These are phyloP conservation scores for Xylaria polymorpha DNA, from an alignment of 2,329 filamentous ascomycete genomes.

Conservation along the genomic window DNA sequence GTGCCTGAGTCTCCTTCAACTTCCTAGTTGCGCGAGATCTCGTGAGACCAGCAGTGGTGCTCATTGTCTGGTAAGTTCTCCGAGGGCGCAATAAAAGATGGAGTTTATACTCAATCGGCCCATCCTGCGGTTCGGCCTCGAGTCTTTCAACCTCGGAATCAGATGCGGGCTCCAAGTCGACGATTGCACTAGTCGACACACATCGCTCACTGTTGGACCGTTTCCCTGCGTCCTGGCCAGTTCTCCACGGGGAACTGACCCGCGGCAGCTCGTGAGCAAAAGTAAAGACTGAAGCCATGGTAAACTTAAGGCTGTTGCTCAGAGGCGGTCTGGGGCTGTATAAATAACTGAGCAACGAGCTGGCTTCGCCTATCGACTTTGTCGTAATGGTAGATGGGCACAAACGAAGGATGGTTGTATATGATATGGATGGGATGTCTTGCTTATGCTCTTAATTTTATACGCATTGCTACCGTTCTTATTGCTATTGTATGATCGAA, in stretches of 20 bases:
- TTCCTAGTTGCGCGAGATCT: constrained; percentile 50
- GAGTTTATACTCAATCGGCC: constrained; percentile 95
- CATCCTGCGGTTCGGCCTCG: constrained; percentile 91
- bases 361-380: background rate
- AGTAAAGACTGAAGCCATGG: constrained; percentile 95
- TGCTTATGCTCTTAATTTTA: constrained; percentile 39
- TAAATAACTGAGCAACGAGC: constrained; percentile 3
- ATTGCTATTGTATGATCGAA: constrained; percentile 46
- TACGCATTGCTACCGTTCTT: constrained; percentile 36
- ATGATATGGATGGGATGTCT: constrained; percentile 11
- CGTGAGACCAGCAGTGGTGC: constrained; percentile 62
- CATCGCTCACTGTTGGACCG: constrained; percentile 46
- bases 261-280: constrained; percentile 89
- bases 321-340: background rate
- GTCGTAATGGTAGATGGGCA: background rate
- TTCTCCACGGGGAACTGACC: constrained; percentile 91
- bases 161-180: constrained; percentile 44
- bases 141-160: constrained; percentile 69
- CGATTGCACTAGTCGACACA: constrained; percentile 52
- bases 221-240: constrained; percentile 60
- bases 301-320: background rate
- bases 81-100: constrained; percentile 86
- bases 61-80: constrained; percentile 77
- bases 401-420: background rate
- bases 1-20: constrained; percentile 45